Evolutionary conservation across 441 rosid species (phyloP).

Genomic region (Capsella rubella): DNA sequence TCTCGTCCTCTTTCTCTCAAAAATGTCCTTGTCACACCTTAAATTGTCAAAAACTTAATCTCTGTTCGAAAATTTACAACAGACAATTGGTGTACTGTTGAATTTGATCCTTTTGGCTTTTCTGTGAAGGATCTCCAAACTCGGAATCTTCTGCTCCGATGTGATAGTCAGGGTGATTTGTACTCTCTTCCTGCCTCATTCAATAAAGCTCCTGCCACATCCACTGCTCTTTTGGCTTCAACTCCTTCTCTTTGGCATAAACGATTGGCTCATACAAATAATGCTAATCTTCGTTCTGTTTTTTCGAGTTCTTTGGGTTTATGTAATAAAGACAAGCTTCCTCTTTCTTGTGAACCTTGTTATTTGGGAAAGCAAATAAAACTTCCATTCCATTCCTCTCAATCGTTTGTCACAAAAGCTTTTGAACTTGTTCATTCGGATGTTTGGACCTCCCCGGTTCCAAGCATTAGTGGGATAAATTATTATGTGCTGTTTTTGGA

Average conservation of each 20-base stretch:
- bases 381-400: neutral
- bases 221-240: neutral
- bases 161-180: neutral
- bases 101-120: neutral
- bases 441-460: no score
- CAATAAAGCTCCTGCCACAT: neutral
- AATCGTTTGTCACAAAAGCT: no score
- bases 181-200: neutral
- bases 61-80: no score
- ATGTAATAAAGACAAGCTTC: neutral
- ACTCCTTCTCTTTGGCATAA: neutral
- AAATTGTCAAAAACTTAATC: neutral
- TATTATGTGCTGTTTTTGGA: no score
- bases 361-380: neutral
- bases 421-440: no score
- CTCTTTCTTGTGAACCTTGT: neutral
- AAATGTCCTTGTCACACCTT: neutral
- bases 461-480: no score
- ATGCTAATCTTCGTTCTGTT: neutral
- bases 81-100: neutral
- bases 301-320: neutral
- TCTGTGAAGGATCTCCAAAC: neutral
- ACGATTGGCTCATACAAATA: neutral
- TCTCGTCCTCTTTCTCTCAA: fast-evolving
- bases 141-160: neutral